These are phyloP conservation scores for Hansfordia pulvinata DNA, from an alignment of 2,329 filamentous ascomycete species.

Conservation along the genomic window DNA sequence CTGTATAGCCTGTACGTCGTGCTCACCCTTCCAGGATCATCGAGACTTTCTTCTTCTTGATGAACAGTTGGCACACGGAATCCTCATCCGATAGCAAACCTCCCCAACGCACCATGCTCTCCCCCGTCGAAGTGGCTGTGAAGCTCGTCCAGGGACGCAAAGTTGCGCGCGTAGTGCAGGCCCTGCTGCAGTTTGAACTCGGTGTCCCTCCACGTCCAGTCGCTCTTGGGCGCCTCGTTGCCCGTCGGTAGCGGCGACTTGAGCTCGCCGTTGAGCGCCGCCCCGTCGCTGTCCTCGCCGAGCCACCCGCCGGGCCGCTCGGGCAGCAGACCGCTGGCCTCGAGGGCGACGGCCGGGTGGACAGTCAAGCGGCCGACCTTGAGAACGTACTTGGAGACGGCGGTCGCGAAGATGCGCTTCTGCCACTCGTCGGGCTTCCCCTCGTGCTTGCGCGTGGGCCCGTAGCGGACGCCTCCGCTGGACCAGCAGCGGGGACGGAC, in stretches of 20 bases:
- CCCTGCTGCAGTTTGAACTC: slow-evolving; percentile 42
- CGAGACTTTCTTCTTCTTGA: no score
- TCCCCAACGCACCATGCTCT: slow-evolving; percentile 34
- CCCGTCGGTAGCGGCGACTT: slow-evolving; percentile 12
- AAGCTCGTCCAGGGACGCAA: slow-evolving; percentile 41
- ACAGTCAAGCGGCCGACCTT: slow-evolving; percentile 75
- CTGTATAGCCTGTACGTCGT: no score
- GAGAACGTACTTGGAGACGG: slow-evolving; percentile 69
- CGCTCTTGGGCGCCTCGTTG: slow-evolving; percentile 19
- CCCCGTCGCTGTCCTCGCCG: slow-evolving; percentile 17
- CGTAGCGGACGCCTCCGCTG: slow-evolving; percentile 31
- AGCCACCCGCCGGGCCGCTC: slow-evolving; percentile 54
- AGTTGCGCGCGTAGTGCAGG: slow-evolving; percentile 38
- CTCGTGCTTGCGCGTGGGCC: slow-evolving; percentile 18
- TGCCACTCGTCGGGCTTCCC: slow-evolving; percentile 31
- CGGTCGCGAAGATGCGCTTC: slow-evolving; percentile 56
- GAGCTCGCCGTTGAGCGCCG: slow-evolving; percentile 1
- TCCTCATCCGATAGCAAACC: slow-evolving; percentile 27
- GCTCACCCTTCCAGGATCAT: no score
- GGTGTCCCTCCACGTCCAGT: slow-evolving; percentile 45
- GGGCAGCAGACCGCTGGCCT: slow-evolving; percentile 62
- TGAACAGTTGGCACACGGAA: no score
- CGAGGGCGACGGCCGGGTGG: slow-evolving; percentile 63
- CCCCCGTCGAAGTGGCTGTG: slow-evolving; percentile 39
- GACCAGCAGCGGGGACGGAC: slow-evolving; percentile 41